These are phyloP conservation scores for Chrysanthemum seticuspe DNA, from an alignment of 129 eudicot species.

Conservation along the genomic window DNA sequence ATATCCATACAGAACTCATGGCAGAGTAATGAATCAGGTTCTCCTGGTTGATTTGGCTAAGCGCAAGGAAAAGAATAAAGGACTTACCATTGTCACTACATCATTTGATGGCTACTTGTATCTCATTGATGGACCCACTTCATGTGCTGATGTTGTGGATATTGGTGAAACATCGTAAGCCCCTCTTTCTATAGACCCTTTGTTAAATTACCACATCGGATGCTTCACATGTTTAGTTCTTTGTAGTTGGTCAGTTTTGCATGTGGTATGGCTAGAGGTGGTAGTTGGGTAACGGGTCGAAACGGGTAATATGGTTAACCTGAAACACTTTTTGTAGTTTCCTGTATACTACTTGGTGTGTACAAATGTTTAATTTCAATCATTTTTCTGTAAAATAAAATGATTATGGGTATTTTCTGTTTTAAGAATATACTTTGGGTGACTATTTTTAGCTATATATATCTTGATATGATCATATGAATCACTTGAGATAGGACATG, in stretches of 20 bases:
- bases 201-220: background rate
- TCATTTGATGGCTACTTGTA: slow-evolving; percentile 97
- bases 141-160: slow-evolving; percentile 99
- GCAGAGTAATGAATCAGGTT: slow-evolving; percentile 92
- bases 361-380: too few relatives aligned
- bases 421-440: background rate
- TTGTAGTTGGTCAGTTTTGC: background rate
- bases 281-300: background rate
- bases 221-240: background rate
- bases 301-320: background rate
- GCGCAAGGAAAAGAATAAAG: slow-evolving; percentile 89
- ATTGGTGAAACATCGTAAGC: slow-evolving; percentile 99
- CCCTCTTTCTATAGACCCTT: slow-evolving; percentile 9
- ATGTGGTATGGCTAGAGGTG: slow-evolving; percentile 1
- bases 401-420: background rate
- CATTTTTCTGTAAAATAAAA: background rate
- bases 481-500: background rate
- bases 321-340: background rate
- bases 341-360: too few relatives aligned
- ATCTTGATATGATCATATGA: background rate
- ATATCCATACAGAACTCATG: slow-evolving; percentile 98
- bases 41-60: slow-evolving; percentile 86
- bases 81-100: slow-evolving; percentile 80
- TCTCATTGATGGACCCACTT: slow-evolving; percentile 95
- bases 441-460: background rate